A percentile compares a stretch with the other conserved stretches of the same genome.
Evolutionary conservation across 768 basidiomycete genomes (phyloP).

Genomic region (Pleurotus sapidus): DNA sequence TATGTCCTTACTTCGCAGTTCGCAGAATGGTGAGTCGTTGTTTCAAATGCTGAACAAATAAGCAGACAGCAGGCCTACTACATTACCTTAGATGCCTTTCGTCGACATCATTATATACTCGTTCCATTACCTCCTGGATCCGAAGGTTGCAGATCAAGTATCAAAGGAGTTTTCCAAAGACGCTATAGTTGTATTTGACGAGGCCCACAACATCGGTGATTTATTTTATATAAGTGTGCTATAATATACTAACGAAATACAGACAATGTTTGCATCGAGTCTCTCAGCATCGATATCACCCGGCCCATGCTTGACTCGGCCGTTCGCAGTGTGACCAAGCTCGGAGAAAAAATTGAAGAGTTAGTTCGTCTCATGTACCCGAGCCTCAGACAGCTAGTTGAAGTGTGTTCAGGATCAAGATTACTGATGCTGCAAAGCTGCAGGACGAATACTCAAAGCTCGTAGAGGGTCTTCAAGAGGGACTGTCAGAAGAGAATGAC

Average conservation of each 20-base stretch:
- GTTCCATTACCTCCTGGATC: constrained; percentile 97
- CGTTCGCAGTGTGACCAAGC: constrained; percentile 77
- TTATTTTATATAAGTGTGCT: neutral
- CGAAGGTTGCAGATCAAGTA: constrained; percentile 98
- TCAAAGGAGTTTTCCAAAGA: constrained; percentile 98
- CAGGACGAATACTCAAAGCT: constrained; percentile 96
- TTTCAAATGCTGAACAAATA: neutral
- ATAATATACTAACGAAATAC: neutral
- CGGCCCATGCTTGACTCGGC: constrained; percentile 98
- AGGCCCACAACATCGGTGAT: constrained; percentile 97
- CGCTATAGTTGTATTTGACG: constrained; percentile 98
- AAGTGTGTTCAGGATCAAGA: constrained; percentile 72
- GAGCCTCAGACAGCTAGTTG: neutral
- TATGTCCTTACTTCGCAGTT: constrained; percentile 96
- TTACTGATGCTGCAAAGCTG: constrained; percentile 87
- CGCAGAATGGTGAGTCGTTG: constrained; percentile 76
- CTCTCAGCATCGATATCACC: constrained; percentile 94
- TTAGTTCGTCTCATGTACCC: constrained; percentile 31
- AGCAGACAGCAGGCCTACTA: no score
- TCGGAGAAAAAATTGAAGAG: constrained; percentile 95
- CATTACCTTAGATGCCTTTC: constrained; percentile 74
- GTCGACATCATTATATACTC: constrained; percentile 98
- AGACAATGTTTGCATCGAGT: constrained; percentile 99
- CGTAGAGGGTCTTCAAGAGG: constrained; percentile 90
- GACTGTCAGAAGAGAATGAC: constrained; percentile 48